phyloP scores from a whole-genome alignment of 495 filamentous ascomycete species.

The Parathielavia hyrcaniae region DNA sequence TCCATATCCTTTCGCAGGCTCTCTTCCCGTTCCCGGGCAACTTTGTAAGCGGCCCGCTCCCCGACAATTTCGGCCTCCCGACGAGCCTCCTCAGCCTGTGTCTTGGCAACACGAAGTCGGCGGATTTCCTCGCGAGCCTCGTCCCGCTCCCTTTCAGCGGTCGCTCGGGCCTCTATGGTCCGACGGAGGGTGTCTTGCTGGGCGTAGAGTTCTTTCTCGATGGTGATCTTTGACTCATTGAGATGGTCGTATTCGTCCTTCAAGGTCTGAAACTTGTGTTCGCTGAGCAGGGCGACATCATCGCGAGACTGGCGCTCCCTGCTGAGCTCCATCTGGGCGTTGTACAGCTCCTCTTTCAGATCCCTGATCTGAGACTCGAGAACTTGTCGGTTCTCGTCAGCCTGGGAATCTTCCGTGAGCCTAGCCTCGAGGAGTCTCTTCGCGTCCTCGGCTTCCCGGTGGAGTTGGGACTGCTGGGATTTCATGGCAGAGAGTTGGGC shows the following conservation, averaged over 20 bases:
- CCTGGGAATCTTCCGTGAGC: constrained; percentile 82
- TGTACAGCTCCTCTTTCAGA: constrained; percentile 75
- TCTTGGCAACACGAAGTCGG: constrained; percentile 72
- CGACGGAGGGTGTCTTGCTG: constrained; percentile 91
- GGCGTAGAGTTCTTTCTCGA: constrained; percentile 97
- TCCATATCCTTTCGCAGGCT: constrained; percentile 74
- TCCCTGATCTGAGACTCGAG: constrained; percentile 83
- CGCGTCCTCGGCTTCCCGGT: constrained; percentile 83
- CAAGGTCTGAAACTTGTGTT: constrained; percentile 76
- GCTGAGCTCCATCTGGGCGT: constrained; percentile 81
- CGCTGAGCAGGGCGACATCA: constrained; percentile 84
- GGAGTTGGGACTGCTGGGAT: constrained; percentile 72
- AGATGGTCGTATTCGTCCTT: constrained; percentile 80
- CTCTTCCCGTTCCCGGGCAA: constrained; percentile 75
- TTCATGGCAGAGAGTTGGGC: constrained; percentile 82
- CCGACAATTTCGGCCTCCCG: constrained; percentile 72
- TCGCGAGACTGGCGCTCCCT: constrained; percentile 92
- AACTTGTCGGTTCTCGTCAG: constrained; percentile 75
- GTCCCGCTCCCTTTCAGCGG: constrained; percentile 79
- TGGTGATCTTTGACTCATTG: constrained; percentile 91
- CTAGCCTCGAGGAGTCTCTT: constrained; percentile 80
- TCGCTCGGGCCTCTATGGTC: constrained; percentile 69
- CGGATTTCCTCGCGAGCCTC: constrained; percentile 81
- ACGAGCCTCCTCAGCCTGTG: constrained; percentile 76
- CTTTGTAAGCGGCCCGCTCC: constrained; percentile 69